Evolutionary conservation across 78 protist species (phyloP).

Genomic region (Bodo saltans): DNA sequence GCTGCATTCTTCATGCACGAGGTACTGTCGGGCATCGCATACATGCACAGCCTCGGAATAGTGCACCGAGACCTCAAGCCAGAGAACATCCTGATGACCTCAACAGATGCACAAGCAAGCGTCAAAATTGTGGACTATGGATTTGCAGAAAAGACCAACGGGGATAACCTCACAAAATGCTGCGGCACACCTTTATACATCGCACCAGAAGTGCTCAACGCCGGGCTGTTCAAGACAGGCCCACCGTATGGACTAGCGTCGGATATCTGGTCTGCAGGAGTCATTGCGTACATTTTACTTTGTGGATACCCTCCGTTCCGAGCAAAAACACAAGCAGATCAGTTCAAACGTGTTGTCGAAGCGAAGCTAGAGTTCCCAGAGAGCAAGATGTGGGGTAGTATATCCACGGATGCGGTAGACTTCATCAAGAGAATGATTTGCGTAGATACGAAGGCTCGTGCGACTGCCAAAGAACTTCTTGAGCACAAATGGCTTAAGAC

Average conservation of each 20-base stretch:
- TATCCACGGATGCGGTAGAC: slow-evolving; percentile 60
- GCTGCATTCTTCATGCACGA: slow-evolving; percentile 10
- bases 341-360: slow-evolving; percentile 39
- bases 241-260: not conserved
- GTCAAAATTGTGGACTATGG: slow-evolving; percentile 83
- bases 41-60: slow-evolving; percentile 25
- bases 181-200: slow-evolving; percentile 79
- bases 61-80: slow-evolving; percentile 49
- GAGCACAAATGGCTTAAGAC: slow-evolving; percentile 52
- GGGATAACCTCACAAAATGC: slow-evolving; percentile 59
- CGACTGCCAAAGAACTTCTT: slow-evolving; percentile 42
- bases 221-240: slow-evolving; percentile 37
- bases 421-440: slow-evolving; percentile 68
- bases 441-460: slow-evolving; percentile 49
- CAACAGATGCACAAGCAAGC: slow-evolving; percentile 54
- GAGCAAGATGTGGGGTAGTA: slow-evolving; percentile 48
- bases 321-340: slow-evolving; percentile 18
- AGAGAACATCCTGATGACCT: slow-evolving; percentile 34
- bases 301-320: slow-evolving; percentile 69
- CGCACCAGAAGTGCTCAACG: slow-evolving; percentile 64
- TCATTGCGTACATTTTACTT: slow-evolving; percentile 47
- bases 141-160: slow-evolving; percentile 45
- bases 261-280: slow-evolving; percentile 48
- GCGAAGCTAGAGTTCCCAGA: slow-evolving; percentile 49
- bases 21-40: slow-evolving; percentile 1